Evolutionary conservation across 805 yeast genomes (phyloP), one percentile per base, ranked within the genome.

Genomic region (Zygoascus bituminiphila): DNA sequence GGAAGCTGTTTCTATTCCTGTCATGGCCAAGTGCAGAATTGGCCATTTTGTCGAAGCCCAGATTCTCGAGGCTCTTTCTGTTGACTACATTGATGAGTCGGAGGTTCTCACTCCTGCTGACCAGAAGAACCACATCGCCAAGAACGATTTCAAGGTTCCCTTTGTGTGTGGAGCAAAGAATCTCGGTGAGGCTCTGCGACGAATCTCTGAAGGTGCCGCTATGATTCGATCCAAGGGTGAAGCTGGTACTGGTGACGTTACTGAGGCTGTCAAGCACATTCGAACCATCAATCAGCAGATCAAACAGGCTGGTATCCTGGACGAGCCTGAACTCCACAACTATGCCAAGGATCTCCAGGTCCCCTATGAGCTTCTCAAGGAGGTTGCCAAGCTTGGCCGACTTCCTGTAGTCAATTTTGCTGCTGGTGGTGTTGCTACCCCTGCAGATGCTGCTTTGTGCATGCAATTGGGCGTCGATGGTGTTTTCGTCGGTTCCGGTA

Each of bases 351-450:
- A 75, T 51, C 65, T 76, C 50, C 73, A 87, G 52, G 86, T 84
- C 19, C 79, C 84, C 20, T 69, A 69, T 23, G 73, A 71, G n/a
- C 63, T 78, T 42, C 66, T 85, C 49, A 64, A 73, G 54, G 66
- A 72, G 53, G 69, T 78, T 45, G 72, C 71, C 40, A 68, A 70
- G 53, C 64, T 68, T 8, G 86, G 86, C 26, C 77, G 78, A 58
- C 72, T 84, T 52, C 89, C 89, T 1, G 94, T 84, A 40, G 93
- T 85, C 48, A 84, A 83, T 69, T 84, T 84, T 61, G 91, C 93
- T 37, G 93, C 93, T 24, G 94, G 94, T 39, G 94, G 94, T 51
- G 82, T 84, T 45, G 93, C 94, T 8, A 82, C 94, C 10, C 94
- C 94, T 29, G 81, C 89, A 7, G 94, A 84, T 64, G 94, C 94